These are phyloP conservation scores for Sideroxylon spinosum DNA, from an alignment of 179 eudicot species.

Conservation along the genomic window DNA sequence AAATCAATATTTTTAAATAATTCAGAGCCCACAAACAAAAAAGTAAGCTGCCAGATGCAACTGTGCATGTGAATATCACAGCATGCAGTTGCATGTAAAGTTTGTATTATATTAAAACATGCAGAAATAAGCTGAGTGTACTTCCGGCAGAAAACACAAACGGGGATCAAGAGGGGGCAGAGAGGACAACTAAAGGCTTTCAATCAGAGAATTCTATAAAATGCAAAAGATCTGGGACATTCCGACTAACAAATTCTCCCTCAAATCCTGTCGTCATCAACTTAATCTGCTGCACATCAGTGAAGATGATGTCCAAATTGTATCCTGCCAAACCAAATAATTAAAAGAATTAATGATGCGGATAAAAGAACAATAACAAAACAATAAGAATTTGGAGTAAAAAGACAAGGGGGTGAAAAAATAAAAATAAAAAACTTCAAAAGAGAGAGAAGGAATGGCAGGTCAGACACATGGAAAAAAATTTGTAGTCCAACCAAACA, in stretches of 20 bases:
- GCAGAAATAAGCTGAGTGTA: not conserved
- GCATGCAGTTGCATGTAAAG: slow-evolving; percentile 9
- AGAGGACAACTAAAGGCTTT: not conserved
- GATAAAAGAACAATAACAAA: not conserved
- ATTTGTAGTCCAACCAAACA: not conserved
- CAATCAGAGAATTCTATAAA: not conserved
- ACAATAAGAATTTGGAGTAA: not conserved
- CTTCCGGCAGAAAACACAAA: not conserved
- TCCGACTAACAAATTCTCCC: slow-evolving; percentile 12
- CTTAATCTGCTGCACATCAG: not conserved
- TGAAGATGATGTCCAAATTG: slow-evolving; percentile 7
- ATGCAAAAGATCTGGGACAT: slow-evolving; percentile 6
- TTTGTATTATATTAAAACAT: not conserved
- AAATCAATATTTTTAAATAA: not conserved
- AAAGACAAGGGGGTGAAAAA: too few species aligned
- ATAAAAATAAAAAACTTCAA: too few species aligned
- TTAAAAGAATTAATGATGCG: not conserved
- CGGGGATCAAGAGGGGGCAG: not conserved
- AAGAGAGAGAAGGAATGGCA: too few species aligned
- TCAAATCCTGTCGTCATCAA: slow-evolving; percentile 6
- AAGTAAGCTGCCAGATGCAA: not conserved
- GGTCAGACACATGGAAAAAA: too few species aligned
- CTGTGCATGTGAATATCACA: slow-evolving; percentile 7
- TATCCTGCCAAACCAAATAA: slow-evolving; percentile 17
- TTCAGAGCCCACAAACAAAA: not conserved